phyloP scores from a whole-genome alignment of 345 rosid species.

The Populus euphratica region DNA sequence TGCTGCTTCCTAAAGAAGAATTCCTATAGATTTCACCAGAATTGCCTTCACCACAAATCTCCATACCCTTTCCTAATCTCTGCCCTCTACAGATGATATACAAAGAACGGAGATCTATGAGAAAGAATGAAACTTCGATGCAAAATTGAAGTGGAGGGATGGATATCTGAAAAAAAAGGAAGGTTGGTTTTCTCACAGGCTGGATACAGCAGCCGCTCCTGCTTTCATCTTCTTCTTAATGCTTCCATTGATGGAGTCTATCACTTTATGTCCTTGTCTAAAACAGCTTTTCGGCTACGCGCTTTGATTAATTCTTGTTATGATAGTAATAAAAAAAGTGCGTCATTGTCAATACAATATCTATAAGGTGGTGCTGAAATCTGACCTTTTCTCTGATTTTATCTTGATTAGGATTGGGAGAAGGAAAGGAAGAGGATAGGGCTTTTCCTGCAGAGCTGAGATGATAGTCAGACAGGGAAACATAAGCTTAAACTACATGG shows the following conservation, averaged over 20 bases:
- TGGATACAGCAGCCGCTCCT: background rate
- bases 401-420: background rate
- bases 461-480: background rate
- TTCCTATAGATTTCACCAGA: background rate
- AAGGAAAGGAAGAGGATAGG: background rate
- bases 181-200: background rate
- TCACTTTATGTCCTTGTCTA: background rate
- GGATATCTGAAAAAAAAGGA: background rate
- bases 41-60: background rate
- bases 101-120: background rate
- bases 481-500: background rate
- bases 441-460: background rate
- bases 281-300: background rate
- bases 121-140: background rate
- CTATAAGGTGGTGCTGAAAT: background rate
- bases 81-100: background rate
- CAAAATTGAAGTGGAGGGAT: background rate
- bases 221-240: background rate
- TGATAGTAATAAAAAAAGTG: too few relatives aligned
- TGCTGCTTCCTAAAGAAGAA: background rate
- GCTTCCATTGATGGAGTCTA: background rate
- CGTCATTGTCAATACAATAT: background rate
- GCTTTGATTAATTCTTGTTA: background rate
- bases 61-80: conserved; percentile 1
- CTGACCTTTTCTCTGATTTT: background rate